Evolutionary conservation across 805 yeast species (phyloP).

Genomic region (Dipodascus albidus): DNA sequence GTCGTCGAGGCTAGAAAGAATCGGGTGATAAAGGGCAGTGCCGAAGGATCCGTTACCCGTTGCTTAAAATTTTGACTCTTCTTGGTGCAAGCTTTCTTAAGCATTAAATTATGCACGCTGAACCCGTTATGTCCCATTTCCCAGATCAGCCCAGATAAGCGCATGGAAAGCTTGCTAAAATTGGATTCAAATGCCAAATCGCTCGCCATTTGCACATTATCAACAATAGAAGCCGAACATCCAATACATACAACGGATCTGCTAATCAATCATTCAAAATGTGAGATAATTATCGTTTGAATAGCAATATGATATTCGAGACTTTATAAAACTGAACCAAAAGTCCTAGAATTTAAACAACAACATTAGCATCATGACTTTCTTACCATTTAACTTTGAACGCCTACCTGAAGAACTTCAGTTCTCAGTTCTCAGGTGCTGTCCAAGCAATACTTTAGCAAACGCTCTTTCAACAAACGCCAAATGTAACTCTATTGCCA

Average conservation of each 20-base stretch:
- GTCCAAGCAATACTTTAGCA: constrained; percentile 8
- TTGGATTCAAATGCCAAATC: constrained; percentile 11
- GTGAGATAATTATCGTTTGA: background rate
- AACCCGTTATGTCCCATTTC: too few species aligned
- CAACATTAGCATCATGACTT: background rate
- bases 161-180: too few species aligned
- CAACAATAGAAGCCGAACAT: constrained; percentile 6
- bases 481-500: constrained; percentile 6
- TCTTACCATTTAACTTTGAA: background rate
- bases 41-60: background rate
- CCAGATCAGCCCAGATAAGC: too few species aligned
- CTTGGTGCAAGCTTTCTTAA: too few species aligned
- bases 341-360: too few species aligned
- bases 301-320: background rate
- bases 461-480: constrained; percentile 6
- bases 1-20: background rate
- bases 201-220: constrained; percentile 14
- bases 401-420: constrained; percentile 9
- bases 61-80: too few species aligned
- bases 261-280: background rate
- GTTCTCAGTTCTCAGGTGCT: constrained; percentile 5
- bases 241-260: background rate
- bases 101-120: too few species aligned
- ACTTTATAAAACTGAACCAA: too few species aligned
- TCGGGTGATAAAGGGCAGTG: background rate